phyloP scores from a whole-genome alignment of 75 land plant species.

The Picea sitchensis region DNA sequence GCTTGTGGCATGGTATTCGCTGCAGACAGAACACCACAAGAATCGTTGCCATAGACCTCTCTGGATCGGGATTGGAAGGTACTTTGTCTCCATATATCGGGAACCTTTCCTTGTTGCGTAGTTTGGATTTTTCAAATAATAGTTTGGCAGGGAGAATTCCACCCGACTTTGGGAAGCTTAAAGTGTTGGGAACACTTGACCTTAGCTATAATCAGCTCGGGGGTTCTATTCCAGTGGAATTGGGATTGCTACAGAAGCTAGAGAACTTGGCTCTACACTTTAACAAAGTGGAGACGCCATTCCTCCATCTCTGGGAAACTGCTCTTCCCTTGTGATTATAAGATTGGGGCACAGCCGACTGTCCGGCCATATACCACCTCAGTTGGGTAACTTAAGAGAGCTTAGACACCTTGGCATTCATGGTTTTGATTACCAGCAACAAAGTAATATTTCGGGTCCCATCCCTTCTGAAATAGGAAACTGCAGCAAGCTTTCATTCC shows the following conservation, averaged over 20 bases:
- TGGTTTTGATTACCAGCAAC: too few species aligned
- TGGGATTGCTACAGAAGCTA: not conserved
- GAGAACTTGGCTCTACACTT: not conserved
- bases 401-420: too few species aligned
- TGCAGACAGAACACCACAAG: not conserved
- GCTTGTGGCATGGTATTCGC: not conserved
- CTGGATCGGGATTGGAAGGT: slow-evolving; percentile 14
- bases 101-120: slow-evolving; percentile 17
- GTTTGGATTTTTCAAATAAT: slow-evolving; percentile 21
- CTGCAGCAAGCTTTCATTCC: too few species aligned
- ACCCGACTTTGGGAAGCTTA: slow-evolving; percentile 16
- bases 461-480: too few species aligned
- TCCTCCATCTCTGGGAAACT: not conserved
- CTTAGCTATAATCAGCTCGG: slow-evolving; percentile 5
- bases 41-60: not conserved
- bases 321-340: not conserved
- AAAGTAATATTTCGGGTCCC: too few species aligned
- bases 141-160: slow-evolving; percentile 18
- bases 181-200: slow-evolving; percentile 8
- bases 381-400: too few species aligned
- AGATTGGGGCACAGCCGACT: not conserved
- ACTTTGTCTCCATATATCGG: slow-evolving; percentile 12
- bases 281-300: slow-evolving; percentile 4
- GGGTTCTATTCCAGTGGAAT: slow-evolving; percentile 11
- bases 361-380: too few species aligned